Evolutionary conservation across 2,329 filamentous ascomycete species (phyloP).

Genomic region (Exophiala aquamarina): DNA sequence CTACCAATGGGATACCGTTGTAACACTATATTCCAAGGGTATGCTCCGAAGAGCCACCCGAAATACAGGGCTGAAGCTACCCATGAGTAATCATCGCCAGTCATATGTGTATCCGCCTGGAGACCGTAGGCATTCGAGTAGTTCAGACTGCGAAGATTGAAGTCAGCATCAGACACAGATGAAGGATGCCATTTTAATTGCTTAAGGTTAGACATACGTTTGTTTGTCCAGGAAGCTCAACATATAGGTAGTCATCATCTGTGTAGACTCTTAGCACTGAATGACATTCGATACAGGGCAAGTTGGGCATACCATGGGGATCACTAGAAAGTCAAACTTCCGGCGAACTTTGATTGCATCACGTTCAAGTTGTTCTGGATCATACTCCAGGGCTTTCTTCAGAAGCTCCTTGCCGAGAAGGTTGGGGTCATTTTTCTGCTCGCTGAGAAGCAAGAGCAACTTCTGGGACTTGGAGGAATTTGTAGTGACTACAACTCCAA

Average conservation of each 20-base stretch:
- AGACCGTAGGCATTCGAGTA: slow-evolving; percentile 45
- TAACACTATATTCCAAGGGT: slow-evolving; percentile 42
- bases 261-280: slow-evolving; percentile 1
- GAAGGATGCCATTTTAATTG: neutral
- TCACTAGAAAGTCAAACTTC: slow-evolving; percentile 39
- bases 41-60: slow-evolving; percentile 42
- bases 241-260: slow-evolving; percentile 41
- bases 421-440: slow-evolving; percentile 30
- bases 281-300: neutral
- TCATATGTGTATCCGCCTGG: slow-evolving; percentile 42
- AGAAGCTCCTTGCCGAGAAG: slow-evolving; percentile 28
- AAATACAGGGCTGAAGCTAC: slow-evolving; percentile 47
- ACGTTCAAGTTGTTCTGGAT: slow-evolving; percentile 35
- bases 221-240: slow-evolving; percentile 35
- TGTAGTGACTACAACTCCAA: neutral
- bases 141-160: slow-evolving; percentile 29
- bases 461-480: slow-evolving; percentile 16
- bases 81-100: slow-evolving; percentile 46
- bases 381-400: slow-evolving; percentile 37
- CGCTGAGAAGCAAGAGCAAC: slow-evolving; percentile 39
- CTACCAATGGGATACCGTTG: slow-evolving; percentile 45
- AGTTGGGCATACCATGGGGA: slow-evolving; percentile 36
- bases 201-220: slow-evolving; percentile 23
- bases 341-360: slow-evolving; percentile 35
- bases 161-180: neutral